phyloP scores from a whole-genome alignment of 441 rosid species.

The Macaranga tanarius region DNA sequence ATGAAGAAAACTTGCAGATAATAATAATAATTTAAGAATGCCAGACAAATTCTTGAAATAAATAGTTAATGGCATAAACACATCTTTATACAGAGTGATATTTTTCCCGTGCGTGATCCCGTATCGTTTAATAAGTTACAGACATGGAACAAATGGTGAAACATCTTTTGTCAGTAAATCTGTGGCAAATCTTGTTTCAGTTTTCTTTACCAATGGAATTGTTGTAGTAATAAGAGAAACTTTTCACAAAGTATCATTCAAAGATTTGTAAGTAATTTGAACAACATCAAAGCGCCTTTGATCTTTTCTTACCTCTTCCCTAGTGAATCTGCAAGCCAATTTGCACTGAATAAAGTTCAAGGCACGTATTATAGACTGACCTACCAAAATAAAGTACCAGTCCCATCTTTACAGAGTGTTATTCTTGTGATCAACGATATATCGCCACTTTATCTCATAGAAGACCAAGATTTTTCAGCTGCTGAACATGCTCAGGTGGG shows the following conservation, averaged over 20 bases:
- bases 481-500: slow-evolving; percentile 87
- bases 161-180: slow-evolving; percentile 25
- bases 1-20: not conserved
- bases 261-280: slow-evolving; percentile 9
- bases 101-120: not conserved
- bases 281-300: slow-evolving; percentile 7
- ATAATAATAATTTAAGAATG: not conserved
- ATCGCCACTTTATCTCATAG: slow-evolving; percentile 39
- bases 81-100: not conserved
- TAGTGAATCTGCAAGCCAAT: slow-evolving; percentile 5
- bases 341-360: not conserved
- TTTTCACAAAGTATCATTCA: slow-evolving; percentile 21
- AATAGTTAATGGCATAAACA: not conserved
- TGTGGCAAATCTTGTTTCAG: slow-evolving; percentile 4
- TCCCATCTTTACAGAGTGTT: slow-evolving; percentile 31
- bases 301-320: slow-evolving; percentile 15
- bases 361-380: slow-evolving; percentile 27
- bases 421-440: slow-evolving; percentile 20
- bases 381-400: slow-evolving; percentile 30
- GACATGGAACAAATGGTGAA: slow-evolving; percentile 11
- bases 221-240: not conserved
- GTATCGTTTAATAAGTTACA: not conserved
- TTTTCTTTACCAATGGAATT: not conserved
- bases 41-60: not conserved
- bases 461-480: slow-evolving; percentile 90